Percentiles rank a stretch among this genome's conserved stretches.
Conservation (phyloP, 306 rosid genomes). For the Dalbergia cultrata region DNA sequence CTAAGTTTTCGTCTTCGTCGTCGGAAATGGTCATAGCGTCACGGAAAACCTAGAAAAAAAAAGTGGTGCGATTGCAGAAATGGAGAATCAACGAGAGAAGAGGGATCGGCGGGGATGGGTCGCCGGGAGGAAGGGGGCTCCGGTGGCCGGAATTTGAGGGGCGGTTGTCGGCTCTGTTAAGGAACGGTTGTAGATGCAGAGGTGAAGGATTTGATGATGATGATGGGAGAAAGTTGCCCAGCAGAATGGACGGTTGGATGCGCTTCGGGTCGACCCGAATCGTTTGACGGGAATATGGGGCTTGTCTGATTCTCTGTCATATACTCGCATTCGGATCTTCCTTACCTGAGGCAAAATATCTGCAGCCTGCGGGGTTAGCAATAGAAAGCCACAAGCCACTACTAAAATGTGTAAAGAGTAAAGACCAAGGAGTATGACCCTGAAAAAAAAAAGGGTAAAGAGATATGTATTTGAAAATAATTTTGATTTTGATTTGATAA, state of each 20-base stretch:
- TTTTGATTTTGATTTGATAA: no score
- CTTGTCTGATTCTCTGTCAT: slow-evolving; percentile 26
- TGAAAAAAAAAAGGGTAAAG: no score
- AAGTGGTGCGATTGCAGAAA: background rate
- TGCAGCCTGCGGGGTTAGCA: no score
- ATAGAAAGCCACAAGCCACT: no score
- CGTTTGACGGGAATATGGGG: slow-evolving; percentile 23
- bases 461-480: no score
- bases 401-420: no score
- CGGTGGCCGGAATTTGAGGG: slow-evolving; percentile 47
- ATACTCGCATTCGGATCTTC: background rate
- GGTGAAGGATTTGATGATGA: slow-evolving; percentile 13
- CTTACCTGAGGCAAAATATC: background rate
- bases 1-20: slow-evolving; percentile 83
- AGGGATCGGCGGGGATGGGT: background rate
- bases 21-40: slow-evolving; percentile 66
- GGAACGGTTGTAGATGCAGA: background rate
- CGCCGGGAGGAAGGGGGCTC: background rate
- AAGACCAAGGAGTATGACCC: no score
- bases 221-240: slow-evolving; percentile 33
- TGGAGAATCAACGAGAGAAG: background rate
- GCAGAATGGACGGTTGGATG: slow-evolving; percentile 46
- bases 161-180: slow-evolving; percentile 30
- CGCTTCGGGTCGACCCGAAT: slow-evolving; percentile 40
- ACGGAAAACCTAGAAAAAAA: slow-evolving; percentile 17